phyloP scores from a whole-genome alignment of 179 eudicot species.

The Gypsophila paniculata region DNA sequence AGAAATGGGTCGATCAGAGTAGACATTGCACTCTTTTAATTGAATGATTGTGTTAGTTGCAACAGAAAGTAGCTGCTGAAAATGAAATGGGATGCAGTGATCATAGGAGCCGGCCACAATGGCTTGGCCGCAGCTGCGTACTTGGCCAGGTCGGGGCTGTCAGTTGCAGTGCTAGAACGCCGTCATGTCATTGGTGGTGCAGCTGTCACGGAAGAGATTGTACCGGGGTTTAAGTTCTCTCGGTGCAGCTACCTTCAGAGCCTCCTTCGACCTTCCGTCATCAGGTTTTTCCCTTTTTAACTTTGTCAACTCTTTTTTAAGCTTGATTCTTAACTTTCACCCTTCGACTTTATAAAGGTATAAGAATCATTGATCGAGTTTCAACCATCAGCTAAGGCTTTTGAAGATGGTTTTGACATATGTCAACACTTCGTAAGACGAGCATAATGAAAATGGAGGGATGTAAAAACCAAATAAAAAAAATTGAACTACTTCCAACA shows the following conservation, averaged over 20 bases:
- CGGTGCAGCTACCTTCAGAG: conserved; percentile 15
- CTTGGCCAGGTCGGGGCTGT: conserved; percentile 9
- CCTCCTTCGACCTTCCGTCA: conserved; percentile 13
- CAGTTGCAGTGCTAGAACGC: conserved; percentile 15
- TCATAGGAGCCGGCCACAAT: conserved; percentile 8
- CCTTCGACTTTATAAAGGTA: too few species aligned
- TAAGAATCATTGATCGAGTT: too few species aligned
- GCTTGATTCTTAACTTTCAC: too few species aligned
- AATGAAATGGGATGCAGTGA: conserved; percentile 9
- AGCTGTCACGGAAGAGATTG: conserved; percentile 1
- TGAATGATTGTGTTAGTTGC: neutral
- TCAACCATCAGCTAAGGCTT: too few species aligned
- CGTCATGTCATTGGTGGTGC: conserved; percentile 16
- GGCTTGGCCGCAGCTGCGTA: conserved; percentile 6
- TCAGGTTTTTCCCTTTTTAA: neutral
- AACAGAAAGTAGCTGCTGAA: neutral
- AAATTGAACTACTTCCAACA: too few species aligned
- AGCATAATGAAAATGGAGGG: too few species aligned
- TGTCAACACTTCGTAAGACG: too few species aligned
- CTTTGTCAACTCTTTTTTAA: neutral
- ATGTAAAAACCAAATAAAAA: too few species aligned
- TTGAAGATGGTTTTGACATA: too few species aligned
- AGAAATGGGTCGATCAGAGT: too few species aligned
- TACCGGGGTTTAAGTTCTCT: conserved; percentile 11
- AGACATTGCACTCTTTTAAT: neutral